phyloP scores from a whole-genome alignment of 352 stramenopile species.

The Globisporangium uncinulatum region DNA sequence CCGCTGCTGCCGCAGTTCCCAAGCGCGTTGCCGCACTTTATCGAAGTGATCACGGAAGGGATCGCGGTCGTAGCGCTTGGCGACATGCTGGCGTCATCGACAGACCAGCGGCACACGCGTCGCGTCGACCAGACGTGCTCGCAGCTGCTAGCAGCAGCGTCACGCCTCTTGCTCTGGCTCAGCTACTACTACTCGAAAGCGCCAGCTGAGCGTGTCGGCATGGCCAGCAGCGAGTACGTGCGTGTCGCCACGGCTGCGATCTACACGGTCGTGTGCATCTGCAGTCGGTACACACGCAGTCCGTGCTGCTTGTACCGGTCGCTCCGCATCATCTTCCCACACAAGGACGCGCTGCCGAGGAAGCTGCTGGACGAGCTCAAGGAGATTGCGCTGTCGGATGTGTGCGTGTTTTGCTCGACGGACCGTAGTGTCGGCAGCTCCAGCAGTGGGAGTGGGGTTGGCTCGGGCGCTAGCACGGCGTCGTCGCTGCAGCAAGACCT shows the following conservation, averaged over 20 bases:
- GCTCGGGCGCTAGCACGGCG: not conserved
- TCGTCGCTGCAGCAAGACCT: conserved; percentile 65
- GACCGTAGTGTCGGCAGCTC: conserved; percentile 1
- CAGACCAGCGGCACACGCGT: conserved; percentile 43
- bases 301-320: conserved; percentile 69
- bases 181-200: conserved; percentile 57
- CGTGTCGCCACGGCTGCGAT: conserved; percentile 55
- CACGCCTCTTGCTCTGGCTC: conserved; percentile 55
- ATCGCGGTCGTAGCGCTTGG: conserved; percentile 41
- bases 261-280: conserved; percentile 71
- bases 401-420: conserved; percentile 42
- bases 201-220: conserved; percentile 18
- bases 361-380: conserved; percentile 47
- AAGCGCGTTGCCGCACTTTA: conserved; percentile 43
- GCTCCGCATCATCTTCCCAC: conserved; percentile 60
- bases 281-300: conserved; percentile 53
- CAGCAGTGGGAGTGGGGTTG: not conserved
- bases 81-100: conserved; percentile 46
- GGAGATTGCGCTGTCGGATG: conserved; percentile 44
- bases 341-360: conserved; percentile 51
- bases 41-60: conserved; percentile 57
- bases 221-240: conserved; percentile 47
- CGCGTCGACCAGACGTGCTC: conserved; percentile 63
- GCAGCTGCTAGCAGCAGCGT: conserved; percentile 49
- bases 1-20: conserved; percentile 18